phyloP scores from a whole-genome alignment of 129 eudicot genomes.

The Flaveria trinervia region DNA sequence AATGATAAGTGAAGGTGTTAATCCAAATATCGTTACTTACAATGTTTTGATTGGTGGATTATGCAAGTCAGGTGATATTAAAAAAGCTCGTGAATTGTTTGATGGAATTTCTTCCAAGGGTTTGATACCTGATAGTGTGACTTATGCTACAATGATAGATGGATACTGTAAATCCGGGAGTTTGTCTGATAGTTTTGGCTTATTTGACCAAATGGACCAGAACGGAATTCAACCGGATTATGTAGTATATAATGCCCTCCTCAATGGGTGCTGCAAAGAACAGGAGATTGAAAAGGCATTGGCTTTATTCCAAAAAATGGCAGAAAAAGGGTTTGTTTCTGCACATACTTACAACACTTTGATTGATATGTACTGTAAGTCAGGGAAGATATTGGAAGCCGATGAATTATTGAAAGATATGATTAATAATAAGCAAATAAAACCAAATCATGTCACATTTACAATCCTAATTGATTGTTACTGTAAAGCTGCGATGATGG shows the following conservation, averaged over 20 bases:
- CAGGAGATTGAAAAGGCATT: constrained; percentile 59
- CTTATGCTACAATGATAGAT: constrained; percentile 75
- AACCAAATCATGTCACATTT: constrained; percentile 71
- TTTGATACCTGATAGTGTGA: constrained; percentile 57
- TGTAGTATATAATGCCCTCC: constrained; percentile 62
- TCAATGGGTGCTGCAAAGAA: constrained; percentile 75
- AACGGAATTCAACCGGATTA: constrained; percentile 56
- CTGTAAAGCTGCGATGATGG: constrained; percentile 68
- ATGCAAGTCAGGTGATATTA: constrained; percentile 61
- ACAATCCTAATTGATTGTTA: constrained; percentile 65
- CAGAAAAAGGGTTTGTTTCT: constrained; percentile 57
- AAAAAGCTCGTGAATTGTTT: constrained; percentile 63
- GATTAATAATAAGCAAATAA: constrained; percentile 51
- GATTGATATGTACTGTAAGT: constrained; percentile 72
- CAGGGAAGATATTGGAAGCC: constrained; percentile 64
- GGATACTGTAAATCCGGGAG: constrained; percentile 74
- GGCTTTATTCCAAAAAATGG: constrained; percentile 54
- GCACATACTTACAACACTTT: constrained; percentile 67
- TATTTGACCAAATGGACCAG: constrained; percentile 57
- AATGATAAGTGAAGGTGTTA: constrained; percentile 61
- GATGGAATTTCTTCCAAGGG: constrained; percentile 53
- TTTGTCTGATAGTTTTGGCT: constrained; percentile 53
- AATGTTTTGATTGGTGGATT: constrained; percentile 68
- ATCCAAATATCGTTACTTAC: constrained; percentile 75
- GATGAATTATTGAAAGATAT: constrained; percentile 62